phyloP scores from a whole-genome alignment of 139 green algal species.

The Micractinium conductrix region DNA sequence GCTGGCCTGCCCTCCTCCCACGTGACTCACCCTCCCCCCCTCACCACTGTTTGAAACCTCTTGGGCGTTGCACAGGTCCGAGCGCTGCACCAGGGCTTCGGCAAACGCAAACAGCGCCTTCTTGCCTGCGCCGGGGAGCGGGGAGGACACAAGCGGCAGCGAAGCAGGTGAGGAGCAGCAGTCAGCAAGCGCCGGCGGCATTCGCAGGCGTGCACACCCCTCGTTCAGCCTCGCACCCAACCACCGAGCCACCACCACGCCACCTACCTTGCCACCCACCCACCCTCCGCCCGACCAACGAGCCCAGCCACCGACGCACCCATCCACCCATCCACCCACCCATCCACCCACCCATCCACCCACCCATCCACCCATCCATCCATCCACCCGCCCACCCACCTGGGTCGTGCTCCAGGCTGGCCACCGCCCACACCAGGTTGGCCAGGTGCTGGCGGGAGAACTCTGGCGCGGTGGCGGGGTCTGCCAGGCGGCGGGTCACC shows the following conservation, averaged over 20 bases:
- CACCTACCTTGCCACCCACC: too few species aligned
- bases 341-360: too few species aligned
- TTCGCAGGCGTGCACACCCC: too few species aligned
- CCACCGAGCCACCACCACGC: too few species aligned
- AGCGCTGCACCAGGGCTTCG: conserved; percentile 40
- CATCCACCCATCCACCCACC: too few species aligned
- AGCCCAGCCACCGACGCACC: too few species aligned
- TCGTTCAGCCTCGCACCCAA: too few species aligned
- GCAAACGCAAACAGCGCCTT: conserved; percentile 13
- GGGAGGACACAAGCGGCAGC: neutral
- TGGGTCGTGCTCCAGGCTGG: conserved; percentile 43
- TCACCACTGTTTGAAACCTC: conserved; percentile 60
- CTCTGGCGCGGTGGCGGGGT: neutral
- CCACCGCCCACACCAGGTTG: conserved; percentile 56
- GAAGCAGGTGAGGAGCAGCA: neutral
- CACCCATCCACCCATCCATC: too few species aligned
- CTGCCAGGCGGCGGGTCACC: conserved; percentile 38
- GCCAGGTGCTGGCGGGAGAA: conserved; percentile 60
- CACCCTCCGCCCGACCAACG: too few species aligned
- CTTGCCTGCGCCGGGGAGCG: conserved; percentile 9
- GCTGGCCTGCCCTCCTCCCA: too few species aligned
- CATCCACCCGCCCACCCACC: too few species aligned
- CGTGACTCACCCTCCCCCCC: neutral
- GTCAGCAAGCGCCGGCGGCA: too few species aligned
- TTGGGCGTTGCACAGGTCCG: conserved; percentile 57